Percentiles rank a stretch among this genome's conserved stretches.
These are phyloP conservation scores for Naganishia antarctica DNA, from an alignment of 768 basidiomycete species.

Conservation along the genomic window DNA sequence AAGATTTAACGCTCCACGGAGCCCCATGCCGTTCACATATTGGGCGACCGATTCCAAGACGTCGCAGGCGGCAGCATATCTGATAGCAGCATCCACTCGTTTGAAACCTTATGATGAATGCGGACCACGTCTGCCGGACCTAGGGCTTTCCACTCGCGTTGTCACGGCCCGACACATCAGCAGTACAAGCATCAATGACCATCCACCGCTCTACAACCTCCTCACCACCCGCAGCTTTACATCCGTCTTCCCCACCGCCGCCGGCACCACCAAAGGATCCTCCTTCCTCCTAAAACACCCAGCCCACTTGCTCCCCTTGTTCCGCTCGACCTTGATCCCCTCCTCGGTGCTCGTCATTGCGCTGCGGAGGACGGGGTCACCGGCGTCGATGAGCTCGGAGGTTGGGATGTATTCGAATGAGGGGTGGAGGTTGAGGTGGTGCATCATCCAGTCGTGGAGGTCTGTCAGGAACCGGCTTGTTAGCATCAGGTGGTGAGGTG, in stretches of 20 bases:
- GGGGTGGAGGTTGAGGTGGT: constrained; percentile 80
- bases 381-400: constrained; percentile 58
- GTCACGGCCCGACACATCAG: too few relatives aligned
- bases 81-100: too few relatives aligned
- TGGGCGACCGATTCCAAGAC: too few relatives aligned
- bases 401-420: constrained; percentile 77
- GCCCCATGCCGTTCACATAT: too few relatives aligned
- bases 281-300: constrained; percentile 75
- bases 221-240: constrained; percentile 13
- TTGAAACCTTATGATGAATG: too few relatives aligned
- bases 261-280: constrained; percentile 32
- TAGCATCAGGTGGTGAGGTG: background rate
- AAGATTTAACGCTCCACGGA: too few relatives aligned
- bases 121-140: too few relatives aligned
- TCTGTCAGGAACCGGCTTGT: constrained; percentile 51
- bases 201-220: too few relatives aligned
- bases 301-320: constrained; percentile 83
- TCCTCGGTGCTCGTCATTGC: constrained; percentile 85
- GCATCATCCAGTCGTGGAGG: constrained; percentile 89
- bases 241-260: background rate
- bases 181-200: too few relatives aligned
- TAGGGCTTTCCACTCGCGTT: too few relatives aligned
- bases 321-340: constrained; percentile 92
- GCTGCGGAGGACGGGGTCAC: constrained; percentile 44
- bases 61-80: too few relatives aligned